Conservation (phyloP, 2,329 filamentous ascomycete genomes). For the Pseudogymnoascus sp. region DNA sequence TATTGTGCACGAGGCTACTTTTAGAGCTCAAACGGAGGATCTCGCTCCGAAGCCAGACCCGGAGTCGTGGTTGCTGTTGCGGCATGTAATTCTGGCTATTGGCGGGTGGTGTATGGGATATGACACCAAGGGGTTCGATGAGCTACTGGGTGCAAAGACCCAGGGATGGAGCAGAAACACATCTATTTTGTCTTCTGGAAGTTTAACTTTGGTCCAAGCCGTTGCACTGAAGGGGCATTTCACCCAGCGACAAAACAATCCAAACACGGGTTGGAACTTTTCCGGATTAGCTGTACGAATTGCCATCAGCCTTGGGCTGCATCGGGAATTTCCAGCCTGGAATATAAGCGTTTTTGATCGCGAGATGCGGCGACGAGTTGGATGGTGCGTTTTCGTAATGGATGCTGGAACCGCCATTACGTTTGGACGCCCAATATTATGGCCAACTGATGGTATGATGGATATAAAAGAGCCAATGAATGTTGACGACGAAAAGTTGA, state of each 20-base stretch:
- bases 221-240: conserved; percentile 32
- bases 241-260: conserved; percentile 39
- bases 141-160: conserved; percentile 27
- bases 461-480: conserved; percentile 30
- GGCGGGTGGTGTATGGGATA: conserved; percentile 31
- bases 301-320: conserved; percentile 39
- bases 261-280: conserved; percentile 41
- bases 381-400: conserved; percentile 36
- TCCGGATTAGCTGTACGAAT: conserved; percentile 39
- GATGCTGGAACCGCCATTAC: conserved; percentile 39
- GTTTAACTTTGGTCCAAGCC: conserved; percentile 28
- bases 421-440: conserved; percentile 31
- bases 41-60: conserved; percentile 26
- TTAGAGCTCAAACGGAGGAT: conserved; percentile 33
- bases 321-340: conserved; percentile 34
- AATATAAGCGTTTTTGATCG: conserved; percentile 28
- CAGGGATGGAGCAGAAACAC: conserved; percentile 26
- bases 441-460: conserved; percentile 25
- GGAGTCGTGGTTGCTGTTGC: conserved; percentile 29
- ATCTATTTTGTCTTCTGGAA: conserved; percentile 29
- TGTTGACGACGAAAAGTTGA: conserved; percentile 25
- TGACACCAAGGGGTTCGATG: conserved; percentile 24
- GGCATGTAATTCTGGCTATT: conserved; percentile 31
- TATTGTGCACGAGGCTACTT: conserved; percentile 38
- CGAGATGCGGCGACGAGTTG: conserved; percentile 33